Conservation (phyloP, 352 stramenopile genomes). For the Phytopythium helicoides region DNA sequence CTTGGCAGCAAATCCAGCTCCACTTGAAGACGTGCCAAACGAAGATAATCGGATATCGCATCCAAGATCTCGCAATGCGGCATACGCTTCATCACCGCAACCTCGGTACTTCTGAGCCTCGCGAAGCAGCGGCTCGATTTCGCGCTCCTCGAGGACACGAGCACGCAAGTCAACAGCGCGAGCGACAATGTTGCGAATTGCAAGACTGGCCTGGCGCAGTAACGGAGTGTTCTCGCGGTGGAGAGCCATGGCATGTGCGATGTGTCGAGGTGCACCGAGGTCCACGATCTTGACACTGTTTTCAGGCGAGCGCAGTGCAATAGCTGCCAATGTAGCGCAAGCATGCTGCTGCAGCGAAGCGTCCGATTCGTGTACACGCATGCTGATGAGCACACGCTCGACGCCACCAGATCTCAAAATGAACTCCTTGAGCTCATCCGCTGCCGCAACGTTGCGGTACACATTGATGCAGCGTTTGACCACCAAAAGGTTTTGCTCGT, state of each 20-base stretch:
- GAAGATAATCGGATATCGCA: conserved; percentile 67
- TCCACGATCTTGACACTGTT: conserved; percentile 60
- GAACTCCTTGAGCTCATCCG: conserved; percentile 64
- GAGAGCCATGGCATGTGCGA: conserved; percentile 53
- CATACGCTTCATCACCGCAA: conserved; percentile 79
- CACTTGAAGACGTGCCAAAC: conserved; percentile 31
- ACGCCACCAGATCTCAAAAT: conserved; percentile 58
- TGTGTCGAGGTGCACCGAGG: conserved; percentile 35
- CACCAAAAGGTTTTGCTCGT: conserved; percentile 43
- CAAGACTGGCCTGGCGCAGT: conserved; percentile 72
- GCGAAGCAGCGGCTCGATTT: conserved; percentile 61
- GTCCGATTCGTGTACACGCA: conserved; percentile 47
- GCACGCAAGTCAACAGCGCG: conserved; percentile 52
- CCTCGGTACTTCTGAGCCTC: conserved; percentile 57
- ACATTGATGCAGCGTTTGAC: conserved; percentile 70
- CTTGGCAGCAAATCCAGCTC: conserved; percentile 16
- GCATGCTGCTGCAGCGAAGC: conserved; percentile 63
- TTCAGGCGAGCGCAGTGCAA: conserved; percentile 62
- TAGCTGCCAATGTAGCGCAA: conserved; percentile 70
- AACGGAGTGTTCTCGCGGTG: conserved; percentile 44
- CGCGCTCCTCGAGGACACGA: conserved; percentile 59
- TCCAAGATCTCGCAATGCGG: conserved; percentile 65
- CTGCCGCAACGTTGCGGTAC: conserved; percentile 67
- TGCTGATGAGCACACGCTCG: conserved; percentile 49
- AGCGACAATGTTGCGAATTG: conserved; percentile 79